These are phyloP conservation scores for Fibroporia radiculosa DNA, from an alignment of 768 basidiomycete species.

Conservation along the genomic window DNA sequence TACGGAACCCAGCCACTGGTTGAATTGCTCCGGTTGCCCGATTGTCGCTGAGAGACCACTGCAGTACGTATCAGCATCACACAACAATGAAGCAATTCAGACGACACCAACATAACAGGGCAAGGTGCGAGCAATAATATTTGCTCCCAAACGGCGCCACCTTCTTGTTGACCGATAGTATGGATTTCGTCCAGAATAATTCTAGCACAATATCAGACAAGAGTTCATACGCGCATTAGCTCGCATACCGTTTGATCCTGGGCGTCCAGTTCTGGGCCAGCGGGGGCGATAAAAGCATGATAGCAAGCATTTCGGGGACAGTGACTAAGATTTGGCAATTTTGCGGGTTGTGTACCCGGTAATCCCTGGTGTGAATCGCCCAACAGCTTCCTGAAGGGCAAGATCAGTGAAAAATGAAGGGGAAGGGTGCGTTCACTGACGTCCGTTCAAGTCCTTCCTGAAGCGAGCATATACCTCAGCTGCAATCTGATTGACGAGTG, in stretches of 20 bases:
- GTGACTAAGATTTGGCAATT: constrained; percentile 70
- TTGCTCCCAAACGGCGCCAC: constrained; percentile 68
- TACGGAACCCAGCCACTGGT: constrained; percentile 54
- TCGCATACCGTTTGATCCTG: constrained; percentile 46
- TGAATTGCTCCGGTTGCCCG: constrained; percentile 57
- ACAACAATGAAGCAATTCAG: background rate
- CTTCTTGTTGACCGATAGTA: constrained; percentile 61
- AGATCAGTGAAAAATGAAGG: background rate
- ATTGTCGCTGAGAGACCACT: constrained; percentile 71
- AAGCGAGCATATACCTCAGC: constrained; percentile 71
- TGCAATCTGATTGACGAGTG: constrained; percentile 62
- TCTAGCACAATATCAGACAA: constrained; percentile 23
- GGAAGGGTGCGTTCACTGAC: constrained; percentile 7
- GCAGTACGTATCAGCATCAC: background rate
- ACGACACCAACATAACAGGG: constrained; percentile 54
- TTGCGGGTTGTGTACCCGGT: constrained; percentile 51
- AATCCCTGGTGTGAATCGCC: constrained; percentile 62
- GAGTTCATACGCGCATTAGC: constrained; percentile 1
- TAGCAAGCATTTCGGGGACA: constrained; percentile 63
- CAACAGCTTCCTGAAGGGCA: constrained; percentile 42
- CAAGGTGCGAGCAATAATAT: constrained; percentile 65
- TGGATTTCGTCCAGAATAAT: constrained; percentile 66
- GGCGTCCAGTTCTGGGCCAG: constrained; percentile 56
- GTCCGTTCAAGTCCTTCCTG: constrained; percentile 41
- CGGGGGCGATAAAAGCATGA: constrained; percentile 61